phyloP scores from a whole-genome alignment of 345 rosid species.

The Salix caprea region DNA sequence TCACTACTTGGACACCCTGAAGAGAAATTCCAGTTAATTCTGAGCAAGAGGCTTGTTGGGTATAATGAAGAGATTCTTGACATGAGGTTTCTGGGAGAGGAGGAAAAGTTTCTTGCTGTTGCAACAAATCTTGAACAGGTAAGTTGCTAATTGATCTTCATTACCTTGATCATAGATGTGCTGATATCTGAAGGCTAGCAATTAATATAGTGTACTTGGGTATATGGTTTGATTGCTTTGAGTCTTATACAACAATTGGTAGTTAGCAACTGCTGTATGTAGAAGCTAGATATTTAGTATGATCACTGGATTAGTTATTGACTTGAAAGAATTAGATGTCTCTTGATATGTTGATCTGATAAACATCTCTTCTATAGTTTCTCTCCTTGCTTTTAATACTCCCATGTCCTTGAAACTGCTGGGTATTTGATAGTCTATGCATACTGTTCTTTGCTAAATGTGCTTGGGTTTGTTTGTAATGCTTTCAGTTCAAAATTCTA shows the following conservation, averaged over 20 bases:
- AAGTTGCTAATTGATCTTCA: constrained; percentile 7
- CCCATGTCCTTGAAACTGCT: neutral
- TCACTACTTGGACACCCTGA: constrained; percentile 36
- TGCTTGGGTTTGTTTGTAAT: constrained; percentile 5
- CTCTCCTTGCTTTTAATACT: neutral
- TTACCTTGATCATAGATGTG: neutral
- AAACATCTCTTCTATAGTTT: neutral
- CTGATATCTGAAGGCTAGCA: neutral
- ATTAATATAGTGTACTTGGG: neutral
- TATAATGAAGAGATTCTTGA: constrained; percentile 91
- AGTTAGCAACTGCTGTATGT: neutral
- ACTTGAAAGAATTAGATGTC: neutral
- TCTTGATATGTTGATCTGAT: neutral
- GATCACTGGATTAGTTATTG: neutral
- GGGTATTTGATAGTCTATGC: neutral
- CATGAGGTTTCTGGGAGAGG: constrained; percentile 84
- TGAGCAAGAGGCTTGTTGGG: constrained; percentile 80
- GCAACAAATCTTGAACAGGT: constrained; percentile 96
- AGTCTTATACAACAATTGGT: neutral
- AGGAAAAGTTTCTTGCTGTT: constrained; percentile 81
- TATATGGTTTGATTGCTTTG: neutral
- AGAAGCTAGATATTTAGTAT: neutral
- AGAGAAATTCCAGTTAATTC: constrained; percentile 37
- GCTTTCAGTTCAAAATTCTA: constrained; percentile 1
- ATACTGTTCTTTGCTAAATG: neutral